Conservation (phyloP, 2,329 filamentous ascomycete species). For the Paecilomyces sp. region DNA sequence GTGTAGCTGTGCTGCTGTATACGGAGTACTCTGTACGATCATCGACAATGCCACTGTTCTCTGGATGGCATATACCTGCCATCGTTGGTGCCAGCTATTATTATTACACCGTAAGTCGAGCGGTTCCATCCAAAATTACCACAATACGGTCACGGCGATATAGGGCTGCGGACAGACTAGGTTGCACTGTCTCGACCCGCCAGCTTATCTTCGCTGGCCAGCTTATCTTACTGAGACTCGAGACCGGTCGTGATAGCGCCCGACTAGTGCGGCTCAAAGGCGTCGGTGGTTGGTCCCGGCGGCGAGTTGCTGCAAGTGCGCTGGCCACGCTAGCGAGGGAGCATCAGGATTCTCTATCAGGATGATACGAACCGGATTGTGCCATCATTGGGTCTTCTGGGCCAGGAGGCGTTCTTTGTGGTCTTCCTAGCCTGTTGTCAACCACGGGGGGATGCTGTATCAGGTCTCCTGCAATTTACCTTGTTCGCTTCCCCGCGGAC, state of each 20-base stretch:
- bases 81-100: background rate
- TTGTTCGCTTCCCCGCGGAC: background rate
- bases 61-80: background rate
- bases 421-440: background rate
- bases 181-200: background rate
- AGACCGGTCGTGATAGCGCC: background rate
- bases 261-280: background rate
- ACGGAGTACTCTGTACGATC: no score
- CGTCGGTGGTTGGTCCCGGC: background rate
- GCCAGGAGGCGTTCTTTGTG: background rate
- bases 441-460: background rate
- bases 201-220: background rate
- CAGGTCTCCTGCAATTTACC: background rate
- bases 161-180: background rate
- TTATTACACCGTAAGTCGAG: background rate
- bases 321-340: background rate
- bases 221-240: background rate
- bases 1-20: no score
- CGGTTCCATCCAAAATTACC: background rate
- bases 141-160: background rate
- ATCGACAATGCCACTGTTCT: no score
- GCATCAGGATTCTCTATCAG: background rate
- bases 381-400: background rate
- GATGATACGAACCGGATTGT: background rate
- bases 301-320: background rate